These are phyloP conservation scores for Dothistroma septosporum DNA, from an alignment of 2,329 filamentous ascomycete genomes.

Conservation along the genomic window DNA sequence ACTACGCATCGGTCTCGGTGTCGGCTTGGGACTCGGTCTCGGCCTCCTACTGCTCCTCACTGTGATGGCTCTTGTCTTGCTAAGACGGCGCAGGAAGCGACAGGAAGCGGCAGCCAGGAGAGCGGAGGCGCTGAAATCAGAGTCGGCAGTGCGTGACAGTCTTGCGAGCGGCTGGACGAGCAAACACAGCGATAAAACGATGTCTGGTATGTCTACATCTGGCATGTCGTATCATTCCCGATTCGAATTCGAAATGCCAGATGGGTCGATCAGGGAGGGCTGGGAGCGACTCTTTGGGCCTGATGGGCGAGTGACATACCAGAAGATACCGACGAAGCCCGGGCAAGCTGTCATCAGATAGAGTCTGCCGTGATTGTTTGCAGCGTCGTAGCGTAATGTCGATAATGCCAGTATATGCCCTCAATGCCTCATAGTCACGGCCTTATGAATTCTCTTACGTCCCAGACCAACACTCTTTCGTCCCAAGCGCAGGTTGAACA, in stretches of 20 bases:
- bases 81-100: neutral
- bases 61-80: neutral
- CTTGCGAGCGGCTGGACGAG: slow-evolving; percentile 2
- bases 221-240: slow-evolving; percentile 7
- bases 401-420: neutral
- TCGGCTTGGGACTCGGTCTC: slow-evolving; percentile 11
- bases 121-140: neutral
- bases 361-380: neutral
- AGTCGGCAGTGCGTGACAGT: neutral
- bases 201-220: neutral
- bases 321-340: neutral
- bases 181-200: slow-evolving; percentile 1
- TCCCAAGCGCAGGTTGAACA: slow-evolving; percentile 94
- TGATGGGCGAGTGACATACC: neutral
- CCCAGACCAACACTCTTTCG: slow-evolving; percentile 85
- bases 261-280: slow-evolving; percentile 1
- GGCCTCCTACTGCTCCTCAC: slow-evolving; percentile 4
- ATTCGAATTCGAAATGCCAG: slow-evolving; percentile 9
- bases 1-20: neutral
- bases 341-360: neutral
- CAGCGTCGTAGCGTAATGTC: slow-evolving; percentile 7
- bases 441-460: slow-evolving; percentile 66
- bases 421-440: slow-evolving; percentile 17
- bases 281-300: slow-evolving; percentile 3
- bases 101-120: neutral